These are phyloP conservation scores for Arabidopsis thaliana DNA, from an alignment of 345 rosid genomes.

Conservation along the genomic window TAIR10.1 NC_003075.7:17689501-17690000, in stretches of 20 bases:
- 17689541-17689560: conserved; percentile 2
- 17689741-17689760: conserved; percentile 3
- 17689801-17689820: conserved; percentile 34
- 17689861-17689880: conserved; percentile 36
- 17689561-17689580: neutral
- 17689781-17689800: conserved; percentile 37
- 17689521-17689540: neutral
- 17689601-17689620: neutral
- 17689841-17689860: conserved; percentile 39
- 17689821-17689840: conserved; percentile 44
- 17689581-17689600: neutral
- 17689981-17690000: conserved; percentile 22
- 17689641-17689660: neutral
- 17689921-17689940: neutral
- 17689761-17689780: conserved; percentile 13
- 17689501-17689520: conserved; percentile 17
- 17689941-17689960: conserved; percentile 23
- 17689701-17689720: neutral
- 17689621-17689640: neutral
- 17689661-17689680: too few species aligned
- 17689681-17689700: neutral
- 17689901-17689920: neutral
- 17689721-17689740: conserved; percentile 16
- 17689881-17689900: conserved; percentile 33
- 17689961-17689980: conserved; percentile 39